These are phyloP conservation scores for Aspergillus intermedius DNA, from an alignment of 2,329 filamentous ascomycete species.

Conservation along the genomic window DNA sequence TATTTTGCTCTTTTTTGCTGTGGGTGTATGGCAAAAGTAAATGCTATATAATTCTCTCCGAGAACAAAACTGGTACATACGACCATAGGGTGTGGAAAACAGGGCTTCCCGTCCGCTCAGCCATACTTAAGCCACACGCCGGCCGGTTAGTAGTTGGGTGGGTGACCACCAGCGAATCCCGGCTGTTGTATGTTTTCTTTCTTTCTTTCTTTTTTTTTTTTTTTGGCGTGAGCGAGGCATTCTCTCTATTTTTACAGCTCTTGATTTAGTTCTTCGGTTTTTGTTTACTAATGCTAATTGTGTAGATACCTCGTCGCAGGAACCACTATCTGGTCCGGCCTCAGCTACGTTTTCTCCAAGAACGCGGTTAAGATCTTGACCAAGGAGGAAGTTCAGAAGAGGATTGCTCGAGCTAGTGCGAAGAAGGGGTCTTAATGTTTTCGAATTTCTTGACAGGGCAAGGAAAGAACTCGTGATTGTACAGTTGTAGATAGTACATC, in stretches of 20 bases:
- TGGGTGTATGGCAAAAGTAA: not conserved
- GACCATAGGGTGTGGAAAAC: slow-evolving; percentile 44
- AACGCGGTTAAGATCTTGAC: slow-evolving; percentile 82
- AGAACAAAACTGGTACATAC: slow-evolving; percentile 24
- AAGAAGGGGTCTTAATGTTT: slow-evolving; percentile 14
- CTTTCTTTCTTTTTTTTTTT: slow-evolving; percentile 8
- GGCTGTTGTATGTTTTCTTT: slow-evolving; percentile 38
- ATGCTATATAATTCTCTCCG: slow-evolving; percentile 12
- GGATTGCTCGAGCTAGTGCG: slow-evolving; percentile 23
- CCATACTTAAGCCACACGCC: slow-evolving; percentile 45
- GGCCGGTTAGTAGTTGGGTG: slow-evolving; percentile 45
- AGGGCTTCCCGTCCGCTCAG: slow-evolving; percentile 46
- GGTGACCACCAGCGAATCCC: slow-evolving; percentile 45
- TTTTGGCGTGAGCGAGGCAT: not conserved
- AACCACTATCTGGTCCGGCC: slow-evolving; percentile 88
- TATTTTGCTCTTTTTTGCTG: not conserved
- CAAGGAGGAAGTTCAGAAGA: slow-evolving; percentile 36
- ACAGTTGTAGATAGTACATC: no score
- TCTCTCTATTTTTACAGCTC: slow-evolving; percentile 4
- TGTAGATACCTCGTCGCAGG: slow-evolving; percentile 72
- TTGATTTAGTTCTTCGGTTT: not conserved
- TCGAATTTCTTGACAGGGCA: no score
- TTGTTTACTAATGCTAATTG: slow-evolving; percentile 13
- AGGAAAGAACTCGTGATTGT: not conserved
- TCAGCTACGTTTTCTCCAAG: slow-evolving; percentile 86